These are phyloP conservation scores for Biscutella auriculata DNA, from an alignment of 441 rosid species.

Conservation along the genomic window DNA sequence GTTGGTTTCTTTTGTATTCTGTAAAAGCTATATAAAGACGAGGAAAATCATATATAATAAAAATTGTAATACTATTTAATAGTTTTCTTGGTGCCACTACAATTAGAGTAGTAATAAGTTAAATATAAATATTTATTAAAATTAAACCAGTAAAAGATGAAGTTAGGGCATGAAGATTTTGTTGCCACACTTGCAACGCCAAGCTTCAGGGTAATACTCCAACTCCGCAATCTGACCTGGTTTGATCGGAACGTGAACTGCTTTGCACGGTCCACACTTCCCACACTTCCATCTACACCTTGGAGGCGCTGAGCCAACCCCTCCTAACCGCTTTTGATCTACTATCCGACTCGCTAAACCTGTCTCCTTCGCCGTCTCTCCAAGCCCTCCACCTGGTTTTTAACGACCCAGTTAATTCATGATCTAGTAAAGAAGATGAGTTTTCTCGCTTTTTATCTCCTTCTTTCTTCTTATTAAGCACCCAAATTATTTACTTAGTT, in stretches of 20 bases:
- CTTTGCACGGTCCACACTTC: conserved; percentile 61
- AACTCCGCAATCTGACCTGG: conserved; percentile 48
- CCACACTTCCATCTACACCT: conserved; percentile 75
- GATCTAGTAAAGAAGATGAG: neutral
- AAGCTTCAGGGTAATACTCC: conserved; percentile 92
- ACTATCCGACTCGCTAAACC: conserved; percentile 17
- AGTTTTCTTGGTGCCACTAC: no score
- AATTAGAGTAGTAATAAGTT: no score
- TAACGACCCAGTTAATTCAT: conserved; percentile 2
- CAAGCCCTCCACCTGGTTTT: conserved; percentile 32
- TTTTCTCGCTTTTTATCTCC: neutral
- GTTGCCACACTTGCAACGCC: conserved; percentile 88
- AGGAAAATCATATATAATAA: no score
- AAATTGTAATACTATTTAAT: no score
- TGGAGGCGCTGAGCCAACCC: conserved; percentile 82
- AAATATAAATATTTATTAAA: no score
- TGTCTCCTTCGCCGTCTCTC: conserved; percentile 11
- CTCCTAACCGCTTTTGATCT: conserved; percentile 29
- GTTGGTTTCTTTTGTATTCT: no score
- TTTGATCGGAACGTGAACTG: conserved; percentile 73
- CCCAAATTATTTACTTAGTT: neutral
- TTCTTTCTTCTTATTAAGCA: neutral
- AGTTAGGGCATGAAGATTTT: conserved; percentile 57
- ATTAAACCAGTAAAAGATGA: no score
- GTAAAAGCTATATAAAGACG: no score